Evolutionary conservation across 345 rosid genomes (phyloP).

Genomic region (Raphanus sativus): DNA sequence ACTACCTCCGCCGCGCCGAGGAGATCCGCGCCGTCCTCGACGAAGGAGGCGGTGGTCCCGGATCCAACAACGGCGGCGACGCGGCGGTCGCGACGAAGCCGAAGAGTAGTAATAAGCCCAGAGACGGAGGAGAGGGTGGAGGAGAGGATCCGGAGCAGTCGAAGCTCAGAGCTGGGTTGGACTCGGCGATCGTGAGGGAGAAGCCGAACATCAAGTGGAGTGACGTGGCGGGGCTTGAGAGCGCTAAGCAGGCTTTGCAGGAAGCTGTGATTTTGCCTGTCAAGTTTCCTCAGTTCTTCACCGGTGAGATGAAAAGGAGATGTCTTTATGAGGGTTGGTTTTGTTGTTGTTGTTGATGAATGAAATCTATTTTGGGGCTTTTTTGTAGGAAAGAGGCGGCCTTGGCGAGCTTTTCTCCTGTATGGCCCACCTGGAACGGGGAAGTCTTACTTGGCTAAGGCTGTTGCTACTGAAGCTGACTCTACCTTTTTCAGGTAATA

Average conservation of each 20-base stretch:
- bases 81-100: slow-evolving; percentile 72
- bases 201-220: slow-evolving; percentile 92
- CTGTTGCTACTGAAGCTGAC: slow-evolving; percentile 96
- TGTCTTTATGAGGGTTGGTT: background rate
- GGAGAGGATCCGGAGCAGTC: slow-evolving; percentile 78
- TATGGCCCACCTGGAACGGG: slow-evolving; percentile 99
- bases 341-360: background rate
- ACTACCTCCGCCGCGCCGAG: slow-evolving; percentile 90
- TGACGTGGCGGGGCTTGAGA: slow-evolving; percentile 93
- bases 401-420: slow-evolving; percentile 89
- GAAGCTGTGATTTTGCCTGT: slow-evolving; percentile 98
- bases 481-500: slow-evolving; percentile 83
- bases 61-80: slow-evolving; percentile 68
- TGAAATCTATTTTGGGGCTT: background rate
- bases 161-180: slow-evolving; percentile 75
- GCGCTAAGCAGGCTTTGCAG: slow-evolving; percentile 85
- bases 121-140: slow-evolving; percentile 58
- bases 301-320: slow-evolving; percentile 45
- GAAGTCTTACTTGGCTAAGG: slow-evolving; percentile 91
- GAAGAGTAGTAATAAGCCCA: slow-evolving; percentile 60
- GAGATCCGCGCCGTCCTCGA: slow-evolving; percentile 91
- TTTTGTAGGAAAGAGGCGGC: slow-evolving; percentile 74
- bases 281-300: slow-evolving; percentile 90
- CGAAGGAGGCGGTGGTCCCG: slow-evolving; percentile 75
- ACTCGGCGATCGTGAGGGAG: slow-evolving; percentile 82